Base-by-base conservation (phyloP, 148 eudicot genomes). In the Silene latifolia region DNA sequence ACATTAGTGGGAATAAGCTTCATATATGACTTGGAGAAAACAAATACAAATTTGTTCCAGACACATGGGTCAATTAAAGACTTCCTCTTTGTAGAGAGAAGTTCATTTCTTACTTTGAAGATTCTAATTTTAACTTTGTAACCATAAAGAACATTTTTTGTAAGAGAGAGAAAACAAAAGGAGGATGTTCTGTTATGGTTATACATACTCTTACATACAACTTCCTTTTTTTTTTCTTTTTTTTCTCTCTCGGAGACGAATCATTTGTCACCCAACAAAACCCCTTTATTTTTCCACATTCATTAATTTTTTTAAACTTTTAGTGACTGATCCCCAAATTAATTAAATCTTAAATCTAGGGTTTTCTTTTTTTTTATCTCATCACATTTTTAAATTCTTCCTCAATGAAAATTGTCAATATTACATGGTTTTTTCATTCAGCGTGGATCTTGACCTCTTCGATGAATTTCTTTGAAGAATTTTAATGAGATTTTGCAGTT, bases 321-420 rank as follows among this genome's bases (percentile, higher is more conserved):
- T 29, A 27, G n/a, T 27, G 17, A 48, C 54, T 66, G 69, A 66
- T 23, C 72, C 72, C 72, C 58, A 68, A 68, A 46, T 39, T 39
- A 39, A 39, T 39, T 39, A 39, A 39, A 39, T 67, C 67, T n/a
- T 24, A 46, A 68, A 19, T 68, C 57, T 68, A 68, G 72, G 72
- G 72, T 68, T 68, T 46, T 27, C 29, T n/a, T 24, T 46, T 21
- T 46, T 19, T 68, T 2, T 9, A 46, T 19, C 18, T 20, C 10
- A 35, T 68, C 57, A 0, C 63, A 60, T 21, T 42, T 47, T 21
- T 12, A 21, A 39, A 42, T 42, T 67, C 47, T 65, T 32, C 17
- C 20, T 23, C 4, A 21, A 44, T 67, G 71, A 51, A 44, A 9
- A 39, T 7, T 9, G 51, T 67, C 53, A 44, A 18, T 7, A n/a